Base-by-base conservation (phyloP, 495 filamentous ascomycete species). In the Cercophora samala region DNA sequence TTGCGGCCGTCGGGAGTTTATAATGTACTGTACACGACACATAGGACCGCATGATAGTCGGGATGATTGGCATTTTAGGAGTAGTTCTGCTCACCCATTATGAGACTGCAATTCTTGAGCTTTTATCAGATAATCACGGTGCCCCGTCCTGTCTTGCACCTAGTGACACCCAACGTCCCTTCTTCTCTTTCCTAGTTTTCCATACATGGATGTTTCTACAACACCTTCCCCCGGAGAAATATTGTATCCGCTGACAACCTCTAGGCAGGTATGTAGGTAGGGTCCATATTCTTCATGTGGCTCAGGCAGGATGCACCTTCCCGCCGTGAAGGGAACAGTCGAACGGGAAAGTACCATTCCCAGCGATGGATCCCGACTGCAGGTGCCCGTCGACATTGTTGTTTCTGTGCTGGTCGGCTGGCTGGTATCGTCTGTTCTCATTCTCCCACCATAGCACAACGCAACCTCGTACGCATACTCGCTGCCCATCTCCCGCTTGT, bases 1-100 rank as follows among this genome's bases (percentile, higher is more conserved):
- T 64, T 69, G 73, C 72, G 73, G 66, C 66, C 65, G 66, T 24
- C 60, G 61, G 69, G 70, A 69, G 74, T 74, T 75, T 67, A 26
- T 60, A 3, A 70, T 80, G 78, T 80, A 79, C 68, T 81, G 73
- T 81, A 81, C 72, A 74, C 70, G 69, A 68, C 67, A 73, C 66
- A 64, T 71, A 68, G 70, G 72, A 15, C 29, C 23, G 37, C 37
- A 46, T 42, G 26, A 60, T 42, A 17, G 19, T 66, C 53, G 63
- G 69, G 61, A 64, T 54, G 70, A 69, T 64, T 54, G 64, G 72
- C 71, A 75, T 72, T 70, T 73, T 32, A 62, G 32, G 46, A 32
- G 55, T 69, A 70, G 63, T 64, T 64, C 46, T 64, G 54, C 64
- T 70, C 46, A 24, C 25, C 61, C 42, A 55, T 59, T 58, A 55